Evolutionary conservation across 108 stramenopile genomes (phyloP).

Genomic region (Cyclotella sp.): DNA sequence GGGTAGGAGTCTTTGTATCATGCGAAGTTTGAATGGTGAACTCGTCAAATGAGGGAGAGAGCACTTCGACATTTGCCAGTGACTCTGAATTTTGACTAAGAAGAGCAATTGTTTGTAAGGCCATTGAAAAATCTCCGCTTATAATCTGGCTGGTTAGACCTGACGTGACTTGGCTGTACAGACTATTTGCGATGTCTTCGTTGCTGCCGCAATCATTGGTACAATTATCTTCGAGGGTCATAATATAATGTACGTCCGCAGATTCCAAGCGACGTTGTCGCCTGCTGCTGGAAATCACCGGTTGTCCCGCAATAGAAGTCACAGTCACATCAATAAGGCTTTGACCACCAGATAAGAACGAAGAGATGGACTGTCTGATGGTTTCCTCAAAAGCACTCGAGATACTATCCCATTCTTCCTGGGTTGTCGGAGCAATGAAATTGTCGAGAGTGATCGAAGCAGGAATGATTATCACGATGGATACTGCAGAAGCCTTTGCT

Average conservation of each 20-base stretch:
- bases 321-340: not conserved
- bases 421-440: not conserved
- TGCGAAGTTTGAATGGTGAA: no score
- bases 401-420: not conserved
- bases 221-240: not conserved
- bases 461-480: not conserved
- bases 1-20: no score
- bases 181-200: not conserved
- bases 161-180: not conserved
- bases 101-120: no score
- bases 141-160: not conserved
- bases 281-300: not conserved
- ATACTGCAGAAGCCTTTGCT: no score
- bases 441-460: not conserved
- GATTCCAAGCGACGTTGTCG: not conserved
- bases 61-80: no score
- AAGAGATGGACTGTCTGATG: not conserved
- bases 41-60: no score
- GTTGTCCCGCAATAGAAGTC: not conserved
- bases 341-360: slow-evolving; percentile 3
- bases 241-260: not conserved
- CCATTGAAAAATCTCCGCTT: not conserved
- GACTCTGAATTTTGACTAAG: no score
- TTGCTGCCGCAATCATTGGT: not conserved
- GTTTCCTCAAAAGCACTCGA: not conserved